phyloP scores from a whole-genome alignment of 2,329 filamentous ascomycete genomes.

The Sclerotinia borealis region DNA sequence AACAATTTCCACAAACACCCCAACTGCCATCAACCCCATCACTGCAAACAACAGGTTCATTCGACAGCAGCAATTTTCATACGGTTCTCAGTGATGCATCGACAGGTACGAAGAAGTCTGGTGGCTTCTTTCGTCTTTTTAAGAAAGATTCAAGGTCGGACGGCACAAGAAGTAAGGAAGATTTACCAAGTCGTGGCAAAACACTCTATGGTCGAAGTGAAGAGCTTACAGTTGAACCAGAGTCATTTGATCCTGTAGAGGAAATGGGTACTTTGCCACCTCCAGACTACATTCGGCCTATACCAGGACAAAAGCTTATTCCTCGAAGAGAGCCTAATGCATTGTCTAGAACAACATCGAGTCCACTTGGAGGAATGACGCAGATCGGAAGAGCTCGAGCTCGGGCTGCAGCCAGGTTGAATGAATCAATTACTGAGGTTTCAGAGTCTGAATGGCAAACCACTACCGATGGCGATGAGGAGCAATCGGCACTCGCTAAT shows the following conservation, averaged over 20 bases:
- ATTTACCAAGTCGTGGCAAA: not conserved
- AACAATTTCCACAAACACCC: not conserved
- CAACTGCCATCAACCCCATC: not conserved
- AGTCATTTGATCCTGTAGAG: not conserved
- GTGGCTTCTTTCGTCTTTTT: not conserved
- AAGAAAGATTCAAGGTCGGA: not conserved
- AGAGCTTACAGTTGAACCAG: not conserved
- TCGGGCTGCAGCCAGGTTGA: not conserved
- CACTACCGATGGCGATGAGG: not conserved
- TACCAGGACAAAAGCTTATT: not conserved
- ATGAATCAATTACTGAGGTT: not conserved
- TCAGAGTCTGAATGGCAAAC: conserved; percentile 5
- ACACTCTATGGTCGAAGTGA: not conserved
- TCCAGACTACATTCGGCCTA: conserved; percentile 6
- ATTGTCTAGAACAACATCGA: not conserved
- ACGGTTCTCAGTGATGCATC: not conserved
- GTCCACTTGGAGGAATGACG: not conserved
- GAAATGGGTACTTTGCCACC: not conserved
- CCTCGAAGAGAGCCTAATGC: conserved; percentile 1
- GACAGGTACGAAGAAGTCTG: not conserved
- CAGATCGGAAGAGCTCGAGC: not conserved
- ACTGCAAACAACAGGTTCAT: not conserved
- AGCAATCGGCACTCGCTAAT: not conserved
- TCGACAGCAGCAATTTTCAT: not conserved
- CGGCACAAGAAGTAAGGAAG: not conserved